phyloP scores from a whole-genome alignment of 495 filamentous ascomycete genomes.

The Penicillium dipodomyicola region DNA sequence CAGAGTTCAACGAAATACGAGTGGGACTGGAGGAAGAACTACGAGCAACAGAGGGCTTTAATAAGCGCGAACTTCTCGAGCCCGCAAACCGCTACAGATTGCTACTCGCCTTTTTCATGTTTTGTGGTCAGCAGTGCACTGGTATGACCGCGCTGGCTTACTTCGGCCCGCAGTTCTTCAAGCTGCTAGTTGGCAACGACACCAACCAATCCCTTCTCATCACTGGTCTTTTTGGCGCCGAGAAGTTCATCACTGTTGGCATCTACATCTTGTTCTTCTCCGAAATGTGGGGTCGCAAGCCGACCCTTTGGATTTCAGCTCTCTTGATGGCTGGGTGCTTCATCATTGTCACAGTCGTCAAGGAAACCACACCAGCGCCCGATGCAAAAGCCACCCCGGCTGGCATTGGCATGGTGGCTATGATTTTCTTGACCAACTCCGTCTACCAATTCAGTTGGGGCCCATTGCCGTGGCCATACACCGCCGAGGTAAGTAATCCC shows the following conservation, averaged over 20 bases:
- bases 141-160: slow-evolving; percentile 46
- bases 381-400: slow-evolving; percentile 33
- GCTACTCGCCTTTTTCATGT: slow-evolving; percentile 38
- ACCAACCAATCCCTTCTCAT: slow-evolving; percentile 41
- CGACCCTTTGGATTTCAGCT: slow-evolving; percentile 52
- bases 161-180: slow-evolving; percentile 51
- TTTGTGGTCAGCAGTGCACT: slow-evolving; percentile 39
- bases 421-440: slow-evolving; percentile 48
- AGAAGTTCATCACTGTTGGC: slow-evolving; percentile 46
- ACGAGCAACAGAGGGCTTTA: slow-evolving; percentile 42
- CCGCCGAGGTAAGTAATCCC: slow-evolving; percentile 32
- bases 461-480: slow-evolving; percentile 51
- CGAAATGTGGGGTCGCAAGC: slow-evolving; percentile 54
- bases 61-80: slow-evolving; percentile 43
- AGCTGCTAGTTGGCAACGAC: slow-evolving; percentile 41
- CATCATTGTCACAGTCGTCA: slow-evolving; percentile 48
- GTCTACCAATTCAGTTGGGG: slow-evolving; percentile 53
- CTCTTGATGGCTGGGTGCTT: slow-evolving; percentile 46
- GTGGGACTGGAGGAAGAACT: slow-evolving; percentile 44
- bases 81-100: slow-evolving; percentile 46
- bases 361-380: slow-evolving; percentile 34
- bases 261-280: slow-evolving; percentile 52
- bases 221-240: slow-evolving; percentile 50
- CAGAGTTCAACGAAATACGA: slow-evolving; percentile 47
- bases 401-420: slow-evolving; percentile 46